Base-by-base conservation (phyloP, 352 stramenopile species). In the Pythium guiyangense region DNA sequence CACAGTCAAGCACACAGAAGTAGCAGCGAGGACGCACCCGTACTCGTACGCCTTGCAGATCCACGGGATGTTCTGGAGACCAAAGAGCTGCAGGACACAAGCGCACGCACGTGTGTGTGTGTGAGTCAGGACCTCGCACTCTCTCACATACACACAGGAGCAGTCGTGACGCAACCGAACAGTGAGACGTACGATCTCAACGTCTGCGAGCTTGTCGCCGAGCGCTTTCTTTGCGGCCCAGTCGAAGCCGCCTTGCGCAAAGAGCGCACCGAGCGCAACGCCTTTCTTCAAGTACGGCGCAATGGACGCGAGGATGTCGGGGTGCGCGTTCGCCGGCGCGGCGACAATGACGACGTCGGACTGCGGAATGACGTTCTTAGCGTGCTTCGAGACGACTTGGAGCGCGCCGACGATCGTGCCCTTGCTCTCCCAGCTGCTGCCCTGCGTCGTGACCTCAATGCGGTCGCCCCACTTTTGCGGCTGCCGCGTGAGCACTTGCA, bases 31-130 rank as follows among this genome's bases (percentile, higher is more conserved):
- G 18, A 60, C 67, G 47, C 52, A 89, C 80, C 81, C 80, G 56
- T 97, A 97, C 62, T 93, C 73, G 26, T 78, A 87, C 31, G 84
- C 81, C 69, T 96, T 97, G 77, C 90, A 97, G 68, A 97, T 97
- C 90, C 90, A 97, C 48, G 90, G 90, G 62, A 97, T 97, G 79
- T 97, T 97, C 61, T 97, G 90, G 34, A 97, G 70, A 57, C 90
- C 90, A 57, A 97, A 97, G 54, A 97, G 78, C 78, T 92, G 56
- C 48, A 62, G 20, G 34, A 52, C 45, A 15, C 14, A 14, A 17
- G 17, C 0, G 27, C 18, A 22, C 31, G 22, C 22, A n/a, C n/a
- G n/a, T n/a, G n/a, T n/a, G n/a, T n/a, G n/a, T n/a, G 22, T 22
- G 22, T 22, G 4, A 8, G 48, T 31, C 31, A 37, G 31, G 8